Conservation (phyloP, 2,329 filamentous ascomycete genomes). For the Monilinia polystroma region DNA sequence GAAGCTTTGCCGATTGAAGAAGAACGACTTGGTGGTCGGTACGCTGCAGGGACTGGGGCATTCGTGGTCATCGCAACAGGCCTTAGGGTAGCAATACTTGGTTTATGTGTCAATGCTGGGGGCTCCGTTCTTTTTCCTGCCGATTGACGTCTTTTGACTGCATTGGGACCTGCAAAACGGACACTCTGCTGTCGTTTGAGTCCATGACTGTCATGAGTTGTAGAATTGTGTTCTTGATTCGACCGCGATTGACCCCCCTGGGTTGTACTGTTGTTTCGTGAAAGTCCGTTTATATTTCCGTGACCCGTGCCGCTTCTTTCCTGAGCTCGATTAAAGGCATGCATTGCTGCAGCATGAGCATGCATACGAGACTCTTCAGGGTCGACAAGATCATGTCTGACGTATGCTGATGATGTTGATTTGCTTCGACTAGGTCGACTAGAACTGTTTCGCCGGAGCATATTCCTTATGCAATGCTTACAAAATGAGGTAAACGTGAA, state of each 20-base stretch:
- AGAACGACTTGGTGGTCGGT: conserved; percentile 38
- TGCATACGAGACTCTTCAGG: conserved; percentile 54
- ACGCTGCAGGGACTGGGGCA: conserved; percentile 35
- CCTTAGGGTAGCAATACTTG: conserved; percentile 30
- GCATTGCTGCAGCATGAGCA: conserved; percentile 60
- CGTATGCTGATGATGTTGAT: conserved; percentile 52
- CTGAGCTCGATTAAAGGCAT: conserved; percentile 58
- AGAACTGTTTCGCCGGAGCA: conserved; percentile 46
- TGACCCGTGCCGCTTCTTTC: conserved; percentile 43
- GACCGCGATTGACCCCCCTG: conserved; percentile 20
- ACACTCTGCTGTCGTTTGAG: conserved; percentile 54
- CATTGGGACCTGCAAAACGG: conserved; percentile 45
- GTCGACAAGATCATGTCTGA: conserved; percentile 51
- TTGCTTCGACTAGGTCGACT: conserved; percentile 51
- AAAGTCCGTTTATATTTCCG: conserved; percentile 38
- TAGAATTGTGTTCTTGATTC: conserved; percentile 30
- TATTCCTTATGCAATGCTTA: conserved; percentile 30
- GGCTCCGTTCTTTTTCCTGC: conserved; percentile 30
- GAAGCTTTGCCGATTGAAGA: conserved; percentile 39
- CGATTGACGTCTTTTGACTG: conserved; percentile 33
- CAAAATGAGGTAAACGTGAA: conserved; percentile 33
- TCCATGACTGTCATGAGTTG: conserved; percentile 31
- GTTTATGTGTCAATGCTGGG: conserved; percentile 24
- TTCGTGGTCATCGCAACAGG: conserved; percentile 37
- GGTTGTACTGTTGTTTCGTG: conserved; percentile 26